A percentile compares a stretch with the other conserved stretches of the same genome.
Conservation (phyloP, 352 stramenopile species). For the Phytophthora colocasiae region DNA sequence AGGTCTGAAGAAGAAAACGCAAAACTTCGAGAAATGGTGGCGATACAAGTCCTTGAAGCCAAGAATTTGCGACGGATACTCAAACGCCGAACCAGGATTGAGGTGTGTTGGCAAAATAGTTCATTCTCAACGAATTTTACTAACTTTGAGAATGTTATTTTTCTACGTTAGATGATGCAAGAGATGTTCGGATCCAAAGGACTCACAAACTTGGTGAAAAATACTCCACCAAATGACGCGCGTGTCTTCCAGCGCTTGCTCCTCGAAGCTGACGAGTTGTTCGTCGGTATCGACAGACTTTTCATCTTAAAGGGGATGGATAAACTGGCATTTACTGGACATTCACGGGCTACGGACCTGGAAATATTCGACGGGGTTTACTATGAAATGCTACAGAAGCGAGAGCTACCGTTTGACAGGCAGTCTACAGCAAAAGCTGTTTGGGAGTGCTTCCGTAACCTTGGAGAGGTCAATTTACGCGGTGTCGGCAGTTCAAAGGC, state of each 20-base stretch:
- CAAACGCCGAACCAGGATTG: constrained; percentile 3
- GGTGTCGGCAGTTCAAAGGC: not conserved
- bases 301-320: constrained; percentile 14
- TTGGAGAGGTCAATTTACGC: constrained; percentile 4
- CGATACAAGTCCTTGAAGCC: not conserved
- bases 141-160: not conserved
- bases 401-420: constrained; percentile 22
- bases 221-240: not conserved
- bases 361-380: constrained; percentile 19
- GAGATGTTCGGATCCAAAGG: constrained; percentile 1
- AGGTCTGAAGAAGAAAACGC: too few species aligned
- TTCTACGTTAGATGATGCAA: constrained; percentile 1
- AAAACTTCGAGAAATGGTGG: not conserved
- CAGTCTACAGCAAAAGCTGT: not conserved
- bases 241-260: not conserved
- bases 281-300: constrained; percentile 15
- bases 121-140: not conserved
- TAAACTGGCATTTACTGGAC: constrained; percentile 3
- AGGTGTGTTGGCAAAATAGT: not conserved
- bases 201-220: not conserved
- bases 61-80: constrained; percentile 1
- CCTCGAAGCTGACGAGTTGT: constrained; percentile 12
- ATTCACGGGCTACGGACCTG: not conserved
- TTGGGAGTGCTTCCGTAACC: constrained; percentile 8
- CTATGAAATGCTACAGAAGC: constrained; percentile 24